Evolutionary conservation across 305 asterid species (phyloP), one percentile per base, ranked within the genome.

Genomic region (Solanum aculeatissimum): DNA sequence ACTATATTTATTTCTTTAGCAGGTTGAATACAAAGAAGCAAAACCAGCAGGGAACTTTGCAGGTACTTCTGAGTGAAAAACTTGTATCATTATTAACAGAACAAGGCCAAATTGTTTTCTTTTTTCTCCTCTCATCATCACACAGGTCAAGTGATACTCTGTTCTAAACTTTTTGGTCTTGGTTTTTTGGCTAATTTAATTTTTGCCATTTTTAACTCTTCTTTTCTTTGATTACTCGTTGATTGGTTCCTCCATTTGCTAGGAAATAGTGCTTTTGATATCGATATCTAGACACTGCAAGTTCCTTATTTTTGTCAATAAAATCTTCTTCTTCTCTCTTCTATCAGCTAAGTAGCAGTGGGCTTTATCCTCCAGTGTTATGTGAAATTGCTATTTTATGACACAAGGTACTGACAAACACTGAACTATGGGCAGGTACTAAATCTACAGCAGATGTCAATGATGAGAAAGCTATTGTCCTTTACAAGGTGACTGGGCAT

Each of bases 401-500:
- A 58, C 60, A 54, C 58, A 35, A 25, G 60, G 80, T 45, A 66
- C 79, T 83, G 71, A 80, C 23, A 84, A 55, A 35, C 45, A 35
- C 63, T 21, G 11, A 81, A 53, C n/a, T 87, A 49, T 51, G 62
- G 85, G 81, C 96, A 96, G 99, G 97, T 86, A 88, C 89, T 77
- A 94, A 86, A 87, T 83, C 90, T 63, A 81, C 80, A 58, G 78
- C 89, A 84, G 92, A 84, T 86, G 86, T 87, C 83, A 89, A 84
- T 82, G 97, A 93, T 72, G 98, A 93, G 91, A 96, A 92, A 90
- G 98, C 98, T 51, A 95, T 96, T 85, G 93, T 96, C 84, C 93
- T 95, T 42, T 96, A 96, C 90, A 85, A 90, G 97, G 99, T 95
- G 86, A 90, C 35, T 86, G 57, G 63, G 58, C 85, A 62, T 84